Evolutionary conservation across 2,329 filamentous ascomycete species (phyloP).

Genomic region (Zalaria sp.): DNA sequence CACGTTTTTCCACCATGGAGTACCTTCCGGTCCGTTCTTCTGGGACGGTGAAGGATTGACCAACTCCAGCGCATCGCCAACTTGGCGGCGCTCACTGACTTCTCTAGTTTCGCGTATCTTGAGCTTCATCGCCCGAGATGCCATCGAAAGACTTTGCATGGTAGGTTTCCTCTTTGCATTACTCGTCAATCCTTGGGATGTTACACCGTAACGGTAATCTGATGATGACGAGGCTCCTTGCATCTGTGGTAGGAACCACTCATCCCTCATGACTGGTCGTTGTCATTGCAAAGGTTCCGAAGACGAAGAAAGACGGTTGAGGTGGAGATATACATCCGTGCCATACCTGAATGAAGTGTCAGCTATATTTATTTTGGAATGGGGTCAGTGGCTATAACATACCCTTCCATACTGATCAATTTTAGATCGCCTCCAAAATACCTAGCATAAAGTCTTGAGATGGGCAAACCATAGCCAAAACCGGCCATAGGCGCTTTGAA

Average conservation of each 20-base stretch:
- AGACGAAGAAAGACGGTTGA: slow-evolving; percentile 88
- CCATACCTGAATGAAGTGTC: slow-evolving; percentile 54
- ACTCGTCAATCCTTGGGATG: slow-evolving; percentile 38
- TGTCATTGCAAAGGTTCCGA: slow-evolving; percentile 92
- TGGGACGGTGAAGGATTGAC: slow-evolving; percentile 38
- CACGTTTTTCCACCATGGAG: slow-evolving; percentile 33
- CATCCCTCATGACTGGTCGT: slow-evolving; percentile 77
- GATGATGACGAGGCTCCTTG: slow-evolving; percentile 18
- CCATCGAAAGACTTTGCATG: slow-evolving; percentile 28
- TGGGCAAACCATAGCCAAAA: slow-evolving; percentile 94
- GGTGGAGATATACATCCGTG: slow-evolving; percentile 94
- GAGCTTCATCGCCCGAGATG: slow-evolving; percentile 45
- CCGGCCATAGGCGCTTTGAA: slow-evolving; percentile 99
- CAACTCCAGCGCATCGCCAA: slow-evolving; percentile 73
- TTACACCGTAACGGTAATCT: slow-evolving; percentile 1
- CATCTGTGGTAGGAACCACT: slow-evolving; percentile 27
- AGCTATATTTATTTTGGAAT: slow-evolving; percentile 10
- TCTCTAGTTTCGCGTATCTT: slow-evolving; percentile 50
- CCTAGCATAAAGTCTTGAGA: slow-evolving; percentile 82
- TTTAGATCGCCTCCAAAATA: slow-evolving; percentile 98
- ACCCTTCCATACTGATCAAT: slow-evolving; percentile 99
- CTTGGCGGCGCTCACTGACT: slow-evolving; percentile 75
- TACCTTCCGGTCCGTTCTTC: slow-evolving; percentile 12
- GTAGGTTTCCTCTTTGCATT: slow-evolving; percentile 14
- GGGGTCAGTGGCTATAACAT: slow-evolving; percentile 25